Evolutionary conservation across 306 rosid genomes (phyloP).

Genomic region (Calophaca sinica): DNA sequence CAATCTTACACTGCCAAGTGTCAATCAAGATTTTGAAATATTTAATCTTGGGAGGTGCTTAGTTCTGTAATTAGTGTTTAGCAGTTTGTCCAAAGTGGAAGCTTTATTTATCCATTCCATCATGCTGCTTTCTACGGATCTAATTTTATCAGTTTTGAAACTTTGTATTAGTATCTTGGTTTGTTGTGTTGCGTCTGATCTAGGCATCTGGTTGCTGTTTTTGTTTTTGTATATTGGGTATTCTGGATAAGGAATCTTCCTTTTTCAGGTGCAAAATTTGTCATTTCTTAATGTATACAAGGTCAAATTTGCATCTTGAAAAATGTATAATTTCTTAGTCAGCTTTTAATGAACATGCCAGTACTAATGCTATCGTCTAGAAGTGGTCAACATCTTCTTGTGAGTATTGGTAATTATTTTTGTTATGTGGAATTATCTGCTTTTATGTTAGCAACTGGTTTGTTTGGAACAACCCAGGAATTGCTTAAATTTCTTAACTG

Average conservation of each 20-base stretch:
- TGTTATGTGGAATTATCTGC: slow-evolving; percentile 28
- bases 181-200: slow-evolving; percentile 28
- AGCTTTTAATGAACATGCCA: slow-evolving; percentile 31
- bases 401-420: slow-evolving; percentile 6
- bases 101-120: not conserved
- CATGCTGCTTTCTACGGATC: slow-evolving; percentile 32
- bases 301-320: slow-evolving; percentile 8
- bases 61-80: slow-evolving; percentile 15
- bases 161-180: not conserved
- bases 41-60: slow-evolving; percentile 12
- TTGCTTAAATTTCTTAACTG: slow-evolving; percentile 8
- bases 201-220: slow-evolving; percentile 3
- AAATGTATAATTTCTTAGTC: slow-evolving; percentile 3
- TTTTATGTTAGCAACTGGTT: slow-evolving; percentile 10
- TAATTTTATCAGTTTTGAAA: not conserved
- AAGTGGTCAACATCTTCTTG: slow-evolving; percentile 22
- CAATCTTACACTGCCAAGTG: not conserved
- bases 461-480: not conserved
- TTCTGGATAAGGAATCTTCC: not conserved
- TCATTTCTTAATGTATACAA: not conserved
- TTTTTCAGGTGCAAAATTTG: slow-evolving; percentile 1
- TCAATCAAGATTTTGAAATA: not conserved
- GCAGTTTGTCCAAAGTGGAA: slow-evolving; percentile 33
- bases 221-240: slow-evolving; percentile 26
- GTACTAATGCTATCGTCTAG: slow-evolving; percentile 1